Evolutionary conservation across 345 rosid genomes (phyloP), one percentile per base, ranked within the genome.

Genomic region (Firmiana major): DNA sequence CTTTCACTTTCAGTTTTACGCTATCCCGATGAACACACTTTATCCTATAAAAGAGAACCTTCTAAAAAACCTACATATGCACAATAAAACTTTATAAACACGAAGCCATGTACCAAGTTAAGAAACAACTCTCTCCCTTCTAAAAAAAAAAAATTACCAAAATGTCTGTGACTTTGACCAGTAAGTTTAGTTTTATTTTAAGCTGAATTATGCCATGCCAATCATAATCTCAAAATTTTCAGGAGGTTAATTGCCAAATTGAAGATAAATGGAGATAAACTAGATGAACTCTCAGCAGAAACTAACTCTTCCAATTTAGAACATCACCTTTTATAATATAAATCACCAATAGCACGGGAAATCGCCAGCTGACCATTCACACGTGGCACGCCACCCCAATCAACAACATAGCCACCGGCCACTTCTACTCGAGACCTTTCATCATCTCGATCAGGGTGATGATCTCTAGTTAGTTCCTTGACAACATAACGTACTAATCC

Each of bases 291-390:
- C 55, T 26, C 13, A 12, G 73, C 60, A 62, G 15, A 60, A 28
- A 62, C 55, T 28, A 45, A 45, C 43, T 73, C 10, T 73, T 42
- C 54, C 24, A 15, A 42, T 67, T 71, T 54, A 48, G 46, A 46
- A 75, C 31, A 57, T 77, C 81, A 90, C 94, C 90, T 86, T 87
- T 87, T 92, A 69, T 83, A 87, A 49, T 80, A 73, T 55, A 93
- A 77, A 84, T 94, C 97, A 3, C 98, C 98, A 83, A 94, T 89
- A 59, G 98, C 85, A 75, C 98, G 94, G 76, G 98, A 94, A 78
- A 94, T 85, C 84, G 97, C 91, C 48, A 94, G 85, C 82, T 89
- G 92, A 60, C 98, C 98, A 79, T 94, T 94, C 68, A 94, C 97
- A 45, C 98, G 88, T 82, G 92, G 78, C 45, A 91, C 89, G 59